A percentile compares a stretch with the other conserved stretches of the same genome.
phyloP scores from a whole-genome alignment of 371 early-diverging fungal genomes.

The Mortierella sp. region DNA sequence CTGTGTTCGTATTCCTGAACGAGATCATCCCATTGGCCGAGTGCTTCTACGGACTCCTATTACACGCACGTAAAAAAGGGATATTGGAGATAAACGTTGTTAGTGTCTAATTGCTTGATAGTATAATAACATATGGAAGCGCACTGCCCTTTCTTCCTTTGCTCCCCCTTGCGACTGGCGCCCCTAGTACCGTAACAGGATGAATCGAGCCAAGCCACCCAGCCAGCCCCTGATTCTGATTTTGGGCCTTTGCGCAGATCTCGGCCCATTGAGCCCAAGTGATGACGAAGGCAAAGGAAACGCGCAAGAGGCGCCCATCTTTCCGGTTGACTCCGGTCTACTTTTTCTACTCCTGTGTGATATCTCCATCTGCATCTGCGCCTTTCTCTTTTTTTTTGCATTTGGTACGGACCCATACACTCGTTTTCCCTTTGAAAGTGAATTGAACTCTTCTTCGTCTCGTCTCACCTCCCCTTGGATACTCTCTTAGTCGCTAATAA shows the following conservation, averaged over 20 bases:
- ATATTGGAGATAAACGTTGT: not conserved
- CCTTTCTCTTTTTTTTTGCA: not conserved
- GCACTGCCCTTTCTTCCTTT: too few species aligned
- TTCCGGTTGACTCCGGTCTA: not conserved
- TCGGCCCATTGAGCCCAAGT: conserved; percentile 6
- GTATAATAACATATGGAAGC: too few species aligned
- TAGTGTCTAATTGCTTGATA: too few species aligned
- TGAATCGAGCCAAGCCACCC: conserved; percentile 25
- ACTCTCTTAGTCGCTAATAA: not conserved
- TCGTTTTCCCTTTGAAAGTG: not conserved
- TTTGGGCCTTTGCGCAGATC: conserved; percentile 14
- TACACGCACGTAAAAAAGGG: not conserved
- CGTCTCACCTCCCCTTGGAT: not conserved
- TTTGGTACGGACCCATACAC: not conserved
- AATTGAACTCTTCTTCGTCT: not conserved
- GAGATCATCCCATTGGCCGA: conserved; percentile 53
- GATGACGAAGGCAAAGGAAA: conserved; percentile 12
- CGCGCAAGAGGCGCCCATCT: conserved; percentile 2
- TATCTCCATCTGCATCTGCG: not conserved
- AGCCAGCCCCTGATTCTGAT: conserved; percentile 36
- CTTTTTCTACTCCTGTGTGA: not conserved
- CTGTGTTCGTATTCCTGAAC: conserved; percentile 56
- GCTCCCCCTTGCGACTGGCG: not conserved
- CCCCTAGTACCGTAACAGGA: conserved; percentile 5
- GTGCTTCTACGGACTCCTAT: conserved; percentile 54